Base-by-base conservation (phyloP, 2,329 filamentous ascomycete genomes). In the Ascochyta pisi region DNA sequence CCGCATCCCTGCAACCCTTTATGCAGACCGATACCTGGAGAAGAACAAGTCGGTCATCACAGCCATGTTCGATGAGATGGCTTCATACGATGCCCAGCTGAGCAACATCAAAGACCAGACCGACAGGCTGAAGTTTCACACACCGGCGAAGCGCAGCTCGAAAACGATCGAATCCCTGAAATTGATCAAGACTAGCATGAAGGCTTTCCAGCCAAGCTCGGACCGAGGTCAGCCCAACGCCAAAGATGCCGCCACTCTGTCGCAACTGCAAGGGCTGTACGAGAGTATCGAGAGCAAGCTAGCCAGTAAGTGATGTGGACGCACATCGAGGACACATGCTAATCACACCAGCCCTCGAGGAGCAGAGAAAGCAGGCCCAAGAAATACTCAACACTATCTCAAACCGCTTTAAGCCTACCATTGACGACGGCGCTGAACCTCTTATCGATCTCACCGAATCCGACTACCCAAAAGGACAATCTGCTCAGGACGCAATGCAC, bases 11-110 rank as follows among this genome's bases (percentile, higher is more conserved):
- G 68, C 79, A 1, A 76, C 78, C 1, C 81, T 86, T 64, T 86
- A 85, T 60, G 79, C 83, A 4, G 86, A 88, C 71, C 80, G 85
- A 41, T 89, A 88, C 67, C 74, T 87, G 41, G 77, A 82, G 44
- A 75, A 78, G 58, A 84, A 82, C 55, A 76, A 79, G 51, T 76
- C 77, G 1, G 65, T 78, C 9, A 78, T 82, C 15, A 77, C 77
- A 39, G 75, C 78, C 8, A 79, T 86, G 54, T 80, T 82, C n/a
- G 58, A 65, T 23, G 64, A 78, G 19, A 76, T 76, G 51, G 66
- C 66, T 22, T 57, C 73, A 27, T 69, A 68, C 41, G 73, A 73
- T 45, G 57, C 64, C 16, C 54, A 67, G 34, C 44, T 72, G 31
- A 60, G 57, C 13, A 69, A 67, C 24, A 71, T 81, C 8, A 71